These are phyloP conservation scores for Solanum pinnatisectum DNA, from an alignment of 257 asterid species.

Conservation along the genomic window DNA sequence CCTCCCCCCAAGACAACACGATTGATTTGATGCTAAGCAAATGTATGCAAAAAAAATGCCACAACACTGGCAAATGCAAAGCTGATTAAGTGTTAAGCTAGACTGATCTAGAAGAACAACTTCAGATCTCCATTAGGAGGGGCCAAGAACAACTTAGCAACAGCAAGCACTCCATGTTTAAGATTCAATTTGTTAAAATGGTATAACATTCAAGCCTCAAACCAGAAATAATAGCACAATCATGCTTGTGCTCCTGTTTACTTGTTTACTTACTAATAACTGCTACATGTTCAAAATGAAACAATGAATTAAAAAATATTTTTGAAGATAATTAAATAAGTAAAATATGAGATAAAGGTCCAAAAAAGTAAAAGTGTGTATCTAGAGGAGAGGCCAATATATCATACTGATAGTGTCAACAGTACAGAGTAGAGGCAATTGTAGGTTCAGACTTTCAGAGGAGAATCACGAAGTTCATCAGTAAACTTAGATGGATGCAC, in stretches of 20 bases:
- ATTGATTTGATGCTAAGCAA: neutral
- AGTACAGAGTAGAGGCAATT: neutral
- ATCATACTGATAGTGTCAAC: neutral
- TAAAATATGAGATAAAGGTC: neutral
- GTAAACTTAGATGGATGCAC: neutral
- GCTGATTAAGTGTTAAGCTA: neutral
- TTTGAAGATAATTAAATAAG: neutral
- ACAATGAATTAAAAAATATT: neutral
- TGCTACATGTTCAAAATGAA: neutral
- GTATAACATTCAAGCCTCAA: neutral
- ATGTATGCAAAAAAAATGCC: neutral
- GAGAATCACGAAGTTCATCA: neutral
- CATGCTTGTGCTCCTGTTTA: neutral
- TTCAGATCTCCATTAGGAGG: neutral
- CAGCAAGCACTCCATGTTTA: neutral
- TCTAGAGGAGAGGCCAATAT: neutral
- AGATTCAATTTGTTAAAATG: neutral
- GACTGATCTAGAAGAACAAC: neutral
- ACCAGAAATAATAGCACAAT: neutral
- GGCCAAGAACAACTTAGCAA: neutral
- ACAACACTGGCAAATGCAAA: neutral
- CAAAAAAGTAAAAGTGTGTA: neutral
- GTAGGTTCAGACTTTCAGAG: neutral
- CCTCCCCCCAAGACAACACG: neutral
- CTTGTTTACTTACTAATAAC: neutral